Evolutionary conservation across 306 rosid genomes (phyloP).

Genomic region (Alnus glutinosa): DNA sequence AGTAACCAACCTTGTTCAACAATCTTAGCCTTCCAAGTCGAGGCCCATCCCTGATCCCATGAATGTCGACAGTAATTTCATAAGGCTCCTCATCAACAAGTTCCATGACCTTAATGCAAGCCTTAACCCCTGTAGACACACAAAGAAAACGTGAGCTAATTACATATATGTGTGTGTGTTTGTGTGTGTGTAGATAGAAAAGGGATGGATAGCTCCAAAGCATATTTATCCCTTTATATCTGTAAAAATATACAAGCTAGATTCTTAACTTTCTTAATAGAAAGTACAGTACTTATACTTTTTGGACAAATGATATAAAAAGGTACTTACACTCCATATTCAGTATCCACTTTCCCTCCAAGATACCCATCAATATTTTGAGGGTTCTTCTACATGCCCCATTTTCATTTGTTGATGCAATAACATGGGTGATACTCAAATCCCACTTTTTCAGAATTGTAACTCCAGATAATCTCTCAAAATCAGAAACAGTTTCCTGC

Average conservation of each 20-base stretch:
- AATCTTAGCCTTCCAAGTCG: constrained; percentile 75
- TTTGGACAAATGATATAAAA: not conserved
- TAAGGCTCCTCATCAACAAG: constrained; percentile 66
- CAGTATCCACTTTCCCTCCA: constrained; percentile 94
- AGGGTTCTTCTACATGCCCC: constrained; percentile 92
- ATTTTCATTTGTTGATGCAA: constrained; percentile 80
- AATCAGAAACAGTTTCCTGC: constrained; percentile 71
- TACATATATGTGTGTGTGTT: not conserved
- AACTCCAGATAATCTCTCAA: constrained; percentile 62
- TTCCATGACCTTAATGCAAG: constrained; percentile 62
- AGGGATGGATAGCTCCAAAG: not conserved
- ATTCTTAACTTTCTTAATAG: constrained; percentile 3
- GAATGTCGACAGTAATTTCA: constrained; percentile 66
- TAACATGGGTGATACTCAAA: constrained; percentile 77
- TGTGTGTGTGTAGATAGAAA: not conserved
- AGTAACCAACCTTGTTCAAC: constrained; percentile 64
- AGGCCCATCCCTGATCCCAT: constrained; percentile 86
- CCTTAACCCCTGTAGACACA: constrained; percentile 67
- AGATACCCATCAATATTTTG: constrained; percentile 82
- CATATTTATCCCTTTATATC: not conserved
- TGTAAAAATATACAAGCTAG: not conserved
- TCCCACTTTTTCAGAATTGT: constrained; percentile 75
- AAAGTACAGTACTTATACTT: not conserved
- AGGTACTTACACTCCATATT: constrained; percentile 60
- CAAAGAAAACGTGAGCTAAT: constrained; percentile 10